Base-by-base conservation (phyloP, 495 filamentous ascomycete species). In the Neurospora sublineolata region DNA sequence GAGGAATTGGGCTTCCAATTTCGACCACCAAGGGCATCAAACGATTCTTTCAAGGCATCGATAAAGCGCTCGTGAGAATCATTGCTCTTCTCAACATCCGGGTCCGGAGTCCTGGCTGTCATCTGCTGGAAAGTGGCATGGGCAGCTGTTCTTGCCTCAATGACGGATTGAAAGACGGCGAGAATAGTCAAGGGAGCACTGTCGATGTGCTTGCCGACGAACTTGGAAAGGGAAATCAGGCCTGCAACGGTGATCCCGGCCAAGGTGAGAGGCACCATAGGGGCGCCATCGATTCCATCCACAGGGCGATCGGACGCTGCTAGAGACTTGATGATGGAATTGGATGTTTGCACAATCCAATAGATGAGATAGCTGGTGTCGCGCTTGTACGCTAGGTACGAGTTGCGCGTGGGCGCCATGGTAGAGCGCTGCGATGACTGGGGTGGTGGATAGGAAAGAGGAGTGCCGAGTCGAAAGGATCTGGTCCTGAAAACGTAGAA, bases 61-160 rank as follows among this genome's bases (percentile, higher is more conserved):
- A 84, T 83, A 74, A 84, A 85, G 69, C 71, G 41, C 68, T 82
- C 82, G 71, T 85, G 81, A n/a, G 79, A 76, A 5, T 46, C 70
- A 67, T 85, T 84, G 69, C 81, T 82, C 69, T 74, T 76, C 67
- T 81, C 77, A 11, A 82, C 76, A 37, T 81, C 78, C 2, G 79
- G 79, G 42, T 84, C 81, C 9, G 80, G 78, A 18, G 76, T 76
- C 9, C 70, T 70, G 36, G 76, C 70, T 16, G 75, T 78, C 37
- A 83, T 70, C 41, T 78, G 69, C 73, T 79, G 75, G 69, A 79
- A 82, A 37, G 71, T 39, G 2, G 39, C 36, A 68, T 81, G 72
- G 23, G 71, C 64, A n/a, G 72, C 69, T 0, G 73, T 75, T 69
- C 81, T 67, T 30, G 77, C 80, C 6, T 74, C 58, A 38, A 83